Evolutionary conservation across 768 basidiomycete genomes (phyloP), one percentile per base, ranked within the genome.

Genomic region (Rhodosporidiobolus sp.): DNA sequence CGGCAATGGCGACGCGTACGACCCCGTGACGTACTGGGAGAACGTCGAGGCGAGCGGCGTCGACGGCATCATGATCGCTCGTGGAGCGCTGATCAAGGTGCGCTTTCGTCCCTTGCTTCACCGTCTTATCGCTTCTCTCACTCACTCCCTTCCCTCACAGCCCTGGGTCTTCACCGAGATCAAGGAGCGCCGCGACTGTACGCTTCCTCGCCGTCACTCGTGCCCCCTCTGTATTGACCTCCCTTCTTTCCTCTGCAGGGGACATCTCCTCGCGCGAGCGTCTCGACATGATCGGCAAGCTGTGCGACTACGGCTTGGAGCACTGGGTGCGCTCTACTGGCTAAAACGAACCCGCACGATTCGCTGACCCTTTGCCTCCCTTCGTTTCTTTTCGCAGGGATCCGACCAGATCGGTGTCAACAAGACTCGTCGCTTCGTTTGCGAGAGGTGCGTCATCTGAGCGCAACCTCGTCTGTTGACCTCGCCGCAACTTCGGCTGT

Each of bases 111-210:
- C 43, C 24, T 19, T 48, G 8, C 46, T 17, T 19, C 46, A 4
- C 4, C 35, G 24, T 10, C 38, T 35, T 67, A 26, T 20, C 35
- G 43, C 56, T 20, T 24, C 17, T 22, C 30, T 32, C 50, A 55
- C n/a, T 12, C 19, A 17, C 22, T 58, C 1, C 17, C 26, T 63
- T 20, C 26, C 17, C 45, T 24, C 7, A 6, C 49, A 60, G 70
- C 91, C 92, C 1, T 92, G 91, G 90, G 88, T 94, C 64, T 95
- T 94, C 81, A 95, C 93, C 0, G 96, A 99, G 81, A 87, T 98
- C 79, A 90, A 93, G 80, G 96, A 98, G 79, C 85, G 83, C 30
- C 82, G 93, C 34, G 94, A 96, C 78, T 97, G 94, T 94, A 92
- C 94, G 79, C 94, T 94, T 17, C 20, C 30, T 45, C 20, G 2